Evolutionary conservation across 305 asterid genomes (phyloP).

Genomic region (Fraxinus greggii): DNA sequence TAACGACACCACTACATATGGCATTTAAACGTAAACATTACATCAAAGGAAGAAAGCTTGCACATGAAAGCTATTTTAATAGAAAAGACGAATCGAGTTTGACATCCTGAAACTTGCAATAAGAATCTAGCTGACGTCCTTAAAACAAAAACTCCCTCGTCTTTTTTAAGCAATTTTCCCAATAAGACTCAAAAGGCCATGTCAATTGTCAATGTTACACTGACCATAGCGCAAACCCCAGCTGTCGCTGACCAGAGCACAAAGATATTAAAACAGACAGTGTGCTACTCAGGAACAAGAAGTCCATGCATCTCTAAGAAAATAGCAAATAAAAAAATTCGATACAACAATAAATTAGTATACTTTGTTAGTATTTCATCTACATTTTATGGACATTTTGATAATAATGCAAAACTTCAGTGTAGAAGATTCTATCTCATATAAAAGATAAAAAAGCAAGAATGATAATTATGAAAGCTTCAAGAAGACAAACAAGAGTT

Average conservation of each 20-base stretch:
- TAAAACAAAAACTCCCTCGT: neutral
- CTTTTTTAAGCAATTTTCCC: neutral
- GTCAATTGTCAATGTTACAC: conserved; percentile 7
- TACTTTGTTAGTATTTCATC: conserved; percentile 4
- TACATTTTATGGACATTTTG: conserved; percentile 19
- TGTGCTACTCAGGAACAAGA: conserved; percentile 3
- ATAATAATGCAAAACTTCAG: conserved; percentile 19
- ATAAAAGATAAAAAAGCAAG: neutral
- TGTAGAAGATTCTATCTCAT: neutral
- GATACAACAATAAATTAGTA: conserved; percentile 4
- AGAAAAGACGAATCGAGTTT: neutral
- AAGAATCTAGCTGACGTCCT: conserved; percentile 3
- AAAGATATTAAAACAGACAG: neutral
- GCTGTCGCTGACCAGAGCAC: neutral
- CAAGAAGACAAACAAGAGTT: neutral
- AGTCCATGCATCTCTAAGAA: conserved; percentile 19
- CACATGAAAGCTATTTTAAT: neutral
- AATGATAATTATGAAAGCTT: neutral
- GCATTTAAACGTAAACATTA: neutral
- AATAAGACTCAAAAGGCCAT: conserved; percentile 2
- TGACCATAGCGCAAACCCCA: neutral
- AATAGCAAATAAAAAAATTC: conserved; percentile 11
- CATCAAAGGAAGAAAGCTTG: neutral
- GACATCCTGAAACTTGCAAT: conserved; percentile 12
- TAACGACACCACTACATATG: neutral